These are phyloP conservation scores for Aspergillus intermedius DNA, from an alignment of 2,329 filamentous ascomycete species.

Conservation along the genomic window DNA sequence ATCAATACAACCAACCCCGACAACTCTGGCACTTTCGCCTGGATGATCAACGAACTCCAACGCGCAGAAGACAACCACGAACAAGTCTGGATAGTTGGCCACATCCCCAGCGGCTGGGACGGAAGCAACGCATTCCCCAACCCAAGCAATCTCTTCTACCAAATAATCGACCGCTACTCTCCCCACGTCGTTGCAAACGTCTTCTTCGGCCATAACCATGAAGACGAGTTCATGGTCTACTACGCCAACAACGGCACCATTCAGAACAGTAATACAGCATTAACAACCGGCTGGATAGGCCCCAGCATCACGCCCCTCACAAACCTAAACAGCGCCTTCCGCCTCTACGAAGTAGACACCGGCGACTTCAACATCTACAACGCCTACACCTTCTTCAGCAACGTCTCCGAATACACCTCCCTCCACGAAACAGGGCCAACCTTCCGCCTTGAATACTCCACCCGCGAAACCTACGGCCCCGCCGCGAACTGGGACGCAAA, in stretches of 20 bases:
- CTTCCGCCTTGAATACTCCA: slow-evolving; percentile 47
- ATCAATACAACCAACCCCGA: slow-evolving; percentile 50
- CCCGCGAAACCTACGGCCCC: slow-evolving; percentile 44
- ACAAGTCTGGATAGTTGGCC: slow-evolving; percentile 50
- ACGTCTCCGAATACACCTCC: slow-evolving; percentile 41
- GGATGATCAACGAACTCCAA: slow-evolving; percentile 48
- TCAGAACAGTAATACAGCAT: slow-evolving; percentile 35
- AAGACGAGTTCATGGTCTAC: slow-evolving; percentile 50
- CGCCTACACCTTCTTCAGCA: slow-evolving; percentile 49
- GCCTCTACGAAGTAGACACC: slow-evolving; percentile 51
- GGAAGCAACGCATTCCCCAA: slow-evolving; percentile 49
- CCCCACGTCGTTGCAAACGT: slow-evolving; percentile 51
- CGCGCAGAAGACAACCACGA: slow-evolving; percentile 48
- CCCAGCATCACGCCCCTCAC: slow-evolving; percentile 49
- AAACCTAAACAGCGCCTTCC: slow-evolving; percentile 49
- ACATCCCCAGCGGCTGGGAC: slow-evolving; percentile 53
- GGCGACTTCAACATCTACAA: slow-evolving; percentile 49
- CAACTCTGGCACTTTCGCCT: slow-evolving; percentile 43
- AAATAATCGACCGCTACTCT: slow-evolving; percentile 50
- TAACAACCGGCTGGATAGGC: slow-evolving; percentile 48
- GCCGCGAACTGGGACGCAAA: slow-evolving; percentile 40
- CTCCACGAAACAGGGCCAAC: slow-evolving; percentile 41
- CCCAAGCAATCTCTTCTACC: slow-evolving; percentile 50
- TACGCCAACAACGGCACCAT: slow-evolving; percentile 48
- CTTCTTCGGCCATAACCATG: slow-evolving; percentile 52